These are phyloP conservation scores for Penicillium frequentans DNA, from an alignment of 2,329 filamentous ascomycete genomes.

Conservation along the genomic window DNA sequence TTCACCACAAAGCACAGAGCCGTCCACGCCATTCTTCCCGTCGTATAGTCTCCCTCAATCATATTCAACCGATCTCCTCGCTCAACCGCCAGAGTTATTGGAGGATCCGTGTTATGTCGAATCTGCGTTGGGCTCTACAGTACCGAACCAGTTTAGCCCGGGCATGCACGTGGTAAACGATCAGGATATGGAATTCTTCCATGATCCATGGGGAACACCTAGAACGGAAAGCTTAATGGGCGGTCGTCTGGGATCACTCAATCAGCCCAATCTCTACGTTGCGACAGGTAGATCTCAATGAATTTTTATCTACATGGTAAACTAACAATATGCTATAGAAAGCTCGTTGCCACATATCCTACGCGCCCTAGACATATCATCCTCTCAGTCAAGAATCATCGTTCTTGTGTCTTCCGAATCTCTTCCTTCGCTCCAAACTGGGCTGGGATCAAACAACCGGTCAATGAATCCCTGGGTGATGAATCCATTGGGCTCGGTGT, in stretches of 20 bases:
- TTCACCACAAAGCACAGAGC: slow-evolving; percentile 1
- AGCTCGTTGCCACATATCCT: slow-evolving; percentile 19
- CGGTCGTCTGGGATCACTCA: background rate
- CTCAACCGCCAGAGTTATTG: background rate
- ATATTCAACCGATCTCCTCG: slow-evolving; percentile 6
- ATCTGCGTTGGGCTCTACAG: background rate
- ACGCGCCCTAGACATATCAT: slow-evolving; percentile 12
- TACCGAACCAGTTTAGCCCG: background rate
- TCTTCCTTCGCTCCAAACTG: background rate
- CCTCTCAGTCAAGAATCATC: slow-evolving; percentile 18
- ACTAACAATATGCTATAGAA: slow-evolving; percentile 3
- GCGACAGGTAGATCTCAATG: slow-evolving; percentile 23
- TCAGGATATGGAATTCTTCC: background rate
- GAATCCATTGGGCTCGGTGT: background rate
- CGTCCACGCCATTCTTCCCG: slow-evolving; percentile 4
- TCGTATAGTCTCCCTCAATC: background rate
- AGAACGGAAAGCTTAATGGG: background rate
- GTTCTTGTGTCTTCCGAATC: slow-evolving; percentile 16
- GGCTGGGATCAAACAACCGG: background rate
- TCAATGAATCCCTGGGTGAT: background rate
- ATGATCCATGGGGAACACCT: background rate
- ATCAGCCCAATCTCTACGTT: slow-evolving; percentile 17
- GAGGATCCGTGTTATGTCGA: background rate
- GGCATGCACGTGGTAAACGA: background rate
- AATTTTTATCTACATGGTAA: background rate